Conservation (phyloP, 1,284 basidiomycete species). For the Wolfiporia cocos region DNA sequence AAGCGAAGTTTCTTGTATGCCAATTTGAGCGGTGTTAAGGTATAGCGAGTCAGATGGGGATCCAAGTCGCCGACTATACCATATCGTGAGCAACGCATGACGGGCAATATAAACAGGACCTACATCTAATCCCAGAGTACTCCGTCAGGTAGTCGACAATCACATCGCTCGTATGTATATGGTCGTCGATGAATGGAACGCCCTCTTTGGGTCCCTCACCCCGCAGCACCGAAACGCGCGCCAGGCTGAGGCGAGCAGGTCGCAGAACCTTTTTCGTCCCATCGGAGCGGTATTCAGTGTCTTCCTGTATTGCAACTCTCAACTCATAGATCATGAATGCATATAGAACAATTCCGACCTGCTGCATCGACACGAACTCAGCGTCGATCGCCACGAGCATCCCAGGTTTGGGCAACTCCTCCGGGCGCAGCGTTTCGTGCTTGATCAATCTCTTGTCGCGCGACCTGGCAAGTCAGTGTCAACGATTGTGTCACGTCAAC, state of each 20-base stretch:
- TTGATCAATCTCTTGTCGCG: constrained; percentile 72
- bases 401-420: constrained; percentile 84
- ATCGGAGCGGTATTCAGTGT: constrained; percentile 91
- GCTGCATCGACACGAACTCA: constrained; percentile 96
- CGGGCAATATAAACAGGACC: constrained; percentile 20
- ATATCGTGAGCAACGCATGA: neutral
- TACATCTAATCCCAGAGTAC: constrained; percentile 92
- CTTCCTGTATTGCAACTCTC: constrained; percentile 74
- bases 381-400: constrained; percentile 94
- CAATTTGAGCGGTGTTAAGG: constrained; percentile 90
- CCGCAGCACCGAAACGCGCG: constrained; percentile 91
- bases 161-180: constrained; percentile 92
- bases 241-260: constrained; percentile 87
- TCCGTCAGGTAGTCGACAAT: constrained; percentile 98
- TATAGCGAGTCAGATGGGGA: constrained; percentile 76
- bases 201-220: constrained; percentile 79
- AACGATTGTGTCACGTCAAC: no score
- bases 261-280: constrained; percentile 91
- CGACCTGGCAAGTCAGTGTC: constrained; percentile 47
- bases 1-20: constrained; percentile 98
- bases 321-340: no score
- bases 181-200: constrained; percentile 94
- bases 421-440: constrained; percentile 64
- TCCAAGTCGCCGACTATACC: constrained; percentile 85
- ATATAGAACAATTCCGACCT: constrained; percentile 42